These are phyloP conservation scores for Arachis monticola DNA, from an alignment of 331 rosid species.

Conservation along the genomic window DNA sequence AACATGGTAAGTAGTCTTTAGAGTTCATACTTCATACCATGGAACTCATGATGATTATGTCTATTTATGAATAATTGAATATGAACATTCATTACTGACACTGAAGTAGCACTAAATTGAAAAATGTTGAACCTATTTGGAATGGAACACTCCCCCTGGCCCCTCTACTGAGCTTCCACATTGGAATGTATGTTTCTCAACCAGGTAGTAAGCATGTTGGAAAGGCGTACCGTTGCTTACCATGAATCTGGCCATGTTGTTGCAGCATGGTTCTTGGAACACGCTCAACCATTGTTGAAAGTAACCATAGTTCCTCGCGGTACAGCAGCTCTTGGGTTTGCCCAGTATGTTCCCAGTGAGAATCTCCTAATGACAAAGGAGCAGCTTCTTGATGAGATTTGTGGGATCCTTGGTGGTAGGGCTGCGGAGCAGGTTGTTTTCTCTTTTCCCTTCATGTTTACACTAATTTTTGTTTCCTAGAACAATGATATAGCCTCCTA, in stretches of 20 bases:
- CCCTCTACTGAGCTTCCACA: not conserved
- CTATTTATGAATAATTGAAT: not conserved
- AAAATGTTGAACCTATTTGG: conserved; percentile 3
- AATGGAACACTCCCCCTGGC: not conserved
- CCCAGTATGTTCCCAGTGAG: conserved; percentile 90
- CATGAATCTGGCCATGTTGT: conserved; percentile 98
- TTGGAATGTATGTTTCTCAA: not conserved
- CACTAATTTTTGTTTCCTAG: no score
- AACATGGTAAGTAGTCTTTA: conserved; percentile 59
- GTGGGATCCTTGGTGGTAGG: conserved; percentile 96
- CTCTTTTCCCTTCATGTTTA: not conserved
- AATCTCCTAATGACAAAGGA: conserved; percentile 92
- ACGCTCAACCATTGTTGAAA: conserved; percentile 83
- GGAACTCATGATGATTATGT: not conserved
- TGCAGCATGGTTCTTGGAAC: conserved; percentile 90
- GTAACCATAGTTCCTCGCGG: conserved; percentile 97
- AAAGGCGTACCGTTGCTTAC: conserved; percentile 90
- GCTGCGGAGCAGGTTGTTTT: conserved; percentile 90
- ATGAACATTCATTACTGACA: not conserved
- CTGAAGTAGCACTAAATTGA: not conserved
- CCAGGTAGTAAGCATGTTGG: conserved; percentile 88
- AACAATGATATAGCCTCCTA: no score
- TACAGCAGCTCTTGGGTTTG: conserved; percentile 93
- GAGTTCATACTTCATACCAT: not conserved
- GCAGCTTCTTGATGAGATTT: conserved; percentile 90